Conservation (phyloP, 2,329 filamentous ascomycete species). For the Zasmidium angulare region DNA sequence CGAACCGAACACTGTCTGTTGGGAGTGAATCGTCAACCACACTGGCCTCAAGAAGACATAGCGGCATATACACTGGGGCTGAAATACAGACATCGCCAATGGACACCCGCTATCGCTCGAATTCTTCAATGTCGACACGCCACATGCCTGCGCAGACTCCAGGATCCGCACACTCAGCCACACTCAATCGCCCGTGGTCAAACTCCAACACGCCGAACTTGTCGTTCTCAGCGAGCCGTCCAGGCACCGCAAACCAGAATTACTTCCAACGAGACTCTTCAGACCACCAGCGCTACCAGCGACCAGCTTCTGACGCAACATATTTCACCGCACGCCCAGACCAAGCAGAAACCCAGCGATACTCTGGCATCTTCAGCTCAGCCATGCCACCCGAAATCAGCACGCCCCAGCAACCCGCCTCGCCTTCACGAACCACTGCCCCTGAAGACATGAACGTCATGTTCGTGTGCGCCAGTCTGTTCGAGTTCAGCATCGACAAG, state of each 20-base stretch:
- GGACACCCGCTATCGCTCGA: constrained; percentile 52
- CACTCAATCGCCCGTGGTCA: constrained; percentile 31
- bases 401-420: constrained; percentile 8
- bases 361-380: constrained; percentile 34
- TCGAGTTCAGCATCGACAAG: constrained; percentile 95
- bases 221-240: constrained; percentile 39
- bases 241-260: constrained; percentile 35
- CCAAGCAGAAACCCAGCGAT: constrained; percentile 23
- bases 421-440: constrained; percentile 19
- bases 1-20: constrained; percentile 40
- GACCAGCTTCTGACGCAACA: constrained; percentile 33
- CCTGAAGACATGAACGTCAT: constrained; percentile 55
- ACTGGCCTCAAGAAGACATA: constrained; percentile 52
- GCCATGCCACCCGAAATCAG: constrained; percentile 31
- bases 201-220: constrained; percentile 50
- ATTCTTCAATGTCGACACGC: constrained; percentile 55
- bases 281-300: constrained; percentile 23
- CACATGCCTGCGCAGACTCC: constrained; percentile 38
- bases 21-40: constrained; percentile 36
- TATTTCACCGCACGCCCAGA: constrained; percentile 32
- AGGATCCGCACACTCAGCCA: constrained; percentile 41
- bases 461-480: constrained; percentile 89
- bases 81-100: constrained; percentile 12
- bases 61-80: constrained; percentile 59
- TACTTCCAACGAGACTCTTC: constrained; percentile 27